These are phyloP conservation scores for Hymenoscyphus fraxineus DNA, from an alignment of 2,329 filamentous ascomycete genomes.

Conservation along the genomic window DNA sequence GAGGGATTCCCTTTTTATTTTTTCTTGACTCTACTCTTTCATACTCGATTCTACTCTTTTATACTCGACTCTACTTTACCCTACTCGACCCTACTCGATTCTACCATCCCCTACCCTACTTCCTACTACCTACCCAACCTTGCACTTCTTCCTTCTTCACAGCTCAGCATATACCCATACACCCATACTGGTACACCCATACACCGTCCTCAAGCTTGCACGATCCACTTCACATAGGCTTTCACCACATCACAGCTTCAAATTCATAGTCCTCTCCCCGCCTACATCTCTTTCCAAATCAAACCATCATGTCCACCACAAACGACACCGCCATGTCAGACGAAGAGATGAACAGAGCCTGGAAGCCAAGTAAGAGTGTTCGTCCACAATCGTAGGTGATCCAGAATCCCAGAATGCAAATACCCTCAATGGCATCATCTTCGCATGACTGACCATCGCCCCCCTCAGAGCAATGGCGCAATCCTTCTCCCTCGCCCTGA, in stretches of 20 bases:
- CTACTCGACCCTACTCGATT: not conserved
- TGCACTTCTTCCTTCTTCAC: too few relatives aligned
- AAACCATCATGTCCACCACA: not conserved
- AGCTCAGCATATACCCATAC: too few relatives aligned
- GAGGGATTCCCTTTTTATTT: not conserved
- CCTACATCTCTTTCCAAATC: not conserved
- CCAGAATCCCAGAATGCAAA: not conserved
- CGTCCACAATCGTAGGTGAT: slow-evolving; percentile 75
- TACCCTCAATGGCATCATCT: not conserved
- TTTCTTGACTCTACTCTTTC: not conserved
- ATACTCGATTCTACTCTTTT: not conserved
- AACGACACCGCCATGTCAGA: slow-evolving; percentile 44
- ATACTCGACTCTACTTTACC: not conserved
- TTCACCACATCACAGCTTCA: not conserved
- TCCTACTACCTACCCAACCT: not conserved
- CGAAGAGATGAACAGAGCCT: slow-evolving; percentile 70
- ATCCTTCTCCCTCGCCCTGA: slow-evolving; percentile 80
- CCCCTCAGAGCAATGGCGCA: slow-evolving; percentile 72
- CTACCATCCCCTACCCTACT: not conserved
- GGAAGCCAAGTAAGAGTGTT: slow-evolving; percentile 64
- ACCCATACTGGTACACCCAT: too few relatives aligned
- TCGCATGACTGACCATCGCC: slow-evolving; percentile 13
- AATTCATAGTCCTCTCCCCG: not conserved
- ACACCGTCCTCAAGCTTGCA: too few relatives aligned
- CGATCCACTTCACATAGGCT: slow-evolving; percentile 1